Evolutionary conservation across 768 basidiomycete genomes (phyloP), one percentile per base, ranked within the genome.

Genomic region (Tylopilus sp.): DNA sequence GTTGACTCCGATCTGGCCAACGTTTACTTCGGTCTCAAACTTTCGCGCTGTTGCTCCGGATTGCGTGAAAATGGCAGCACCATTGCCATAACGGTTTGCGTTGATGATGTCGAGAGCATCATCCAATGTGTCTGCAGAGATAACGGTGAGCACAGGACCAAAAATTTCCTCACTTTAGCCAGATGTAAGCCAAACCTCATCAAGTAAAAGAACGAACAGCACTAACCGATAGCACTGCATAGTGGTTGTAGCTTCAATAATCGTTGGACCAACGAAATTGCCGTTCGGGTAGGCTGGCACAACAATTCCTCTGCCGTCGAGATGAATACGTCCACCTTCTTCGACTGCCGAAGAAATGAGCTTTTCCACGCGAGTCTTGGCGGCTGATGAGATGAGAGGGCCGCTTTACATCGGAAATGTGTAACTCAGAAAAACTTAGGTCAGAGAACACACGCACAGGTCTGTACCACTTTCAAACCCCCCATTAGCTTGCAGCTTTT

Each of bases 1-100:
- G 65, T 95, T 98, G 68, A 98, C 83, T 40, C 95, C 95, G 62
- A 99, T 82, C 70, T 91, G 93, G 21, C 94, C 94, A 47, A 92
- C 85, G 57, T 98, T 90, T 47, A 95, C 84, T 41, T 85, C 79
- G 12, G 75, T 75, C 72, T 98, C 95, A 56, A 97, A 99, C 69
- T 88, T 91, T 50, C 95, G 83, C 17, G 94, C 95, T 7, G 93
- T 92, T 30, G 95, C 91, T 15, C 95, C 97, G 13, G 88, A 91
- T 71, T 97, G 91, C 20, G 95, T 99, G 69, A 98, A 98, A 66
- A 97, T 91, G 20, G 93, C 90, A 26, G 94, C 83, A 26, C 95
- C 95, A 60, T 98, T 98, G 8, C 95, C 89, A 67, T 97, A 98
- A 57, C 71, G 77, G 72, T 97, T 98, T 54, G 75, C 71, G 72